phyloP scores from a whole-genome alignment of 2,329 filamentous ascomycete genomes.

The Exophiala sideris region DNA sequence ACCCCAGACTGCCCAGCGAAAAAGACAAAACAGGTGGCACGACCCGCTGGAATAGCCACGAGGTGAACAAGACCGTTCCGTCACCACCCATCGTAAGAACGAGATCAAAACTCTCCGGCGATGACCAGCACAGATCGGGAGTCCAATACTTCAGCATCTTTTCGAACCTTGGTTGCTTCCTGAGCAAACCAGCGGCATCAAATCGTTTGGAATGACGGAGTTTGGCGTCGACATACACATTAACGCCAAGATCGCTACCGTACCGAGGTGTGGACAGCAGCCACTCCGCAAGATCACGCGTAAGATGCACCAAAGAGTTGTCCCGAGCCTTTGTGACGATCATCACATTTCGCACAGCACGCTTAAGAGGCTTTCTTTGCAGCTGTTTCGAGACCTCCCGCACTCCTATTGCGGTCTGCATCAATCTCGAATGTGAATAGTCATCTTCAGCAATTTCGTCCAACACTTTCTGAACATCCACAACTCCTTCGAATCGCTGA shows the following conservation, averaged over 20 bases:
- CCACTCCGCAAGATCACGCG: constrained; percentile 83
- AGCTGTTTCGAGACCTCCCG: constrained; percentile 94
- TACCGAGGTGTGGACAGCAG: constrained; percentile 85
- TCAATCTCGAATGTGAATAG: constrained; percentile 88
- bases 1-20: constrained; percentile 84
- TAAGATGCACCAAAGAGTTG: constrained; percentile 85
- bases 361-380: constrained; percentile 84
- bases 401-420: constrained; percentile 92
- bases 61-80: constrained; percentile 93
- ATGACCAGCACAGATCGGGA: constrained; percentile 88
- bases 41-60: constrained; percentile 93
- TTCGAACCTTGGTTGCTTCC: constrained; percentile 71
- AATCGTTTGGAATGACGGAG: constrained; percentile 85
- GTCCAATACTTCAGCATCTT: constrained; percentile 94
- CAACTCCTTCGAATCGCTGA: constrained; percentile 90
- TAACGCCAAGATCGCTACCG: constrained; percentile 83
- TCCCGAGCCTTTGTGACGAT: constrained; percentile 97
- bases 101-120: constrained; percentile 91
- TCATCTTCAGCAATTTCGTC: constrained; percentile 87
- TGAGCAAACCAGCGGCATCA: constrained; percentile 67
- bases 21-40: constrained; percentile 93
- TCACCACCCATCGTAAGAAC: constrained; percentile 92
- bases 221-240: constrained; percentile 98
- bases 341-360: constrained; percentile 92
- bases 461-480: constrained; percentile 90